Evolutionary conservation across 306 rosid species (phyloP).

Genomic region (Vigna nakashimae): DNA sequence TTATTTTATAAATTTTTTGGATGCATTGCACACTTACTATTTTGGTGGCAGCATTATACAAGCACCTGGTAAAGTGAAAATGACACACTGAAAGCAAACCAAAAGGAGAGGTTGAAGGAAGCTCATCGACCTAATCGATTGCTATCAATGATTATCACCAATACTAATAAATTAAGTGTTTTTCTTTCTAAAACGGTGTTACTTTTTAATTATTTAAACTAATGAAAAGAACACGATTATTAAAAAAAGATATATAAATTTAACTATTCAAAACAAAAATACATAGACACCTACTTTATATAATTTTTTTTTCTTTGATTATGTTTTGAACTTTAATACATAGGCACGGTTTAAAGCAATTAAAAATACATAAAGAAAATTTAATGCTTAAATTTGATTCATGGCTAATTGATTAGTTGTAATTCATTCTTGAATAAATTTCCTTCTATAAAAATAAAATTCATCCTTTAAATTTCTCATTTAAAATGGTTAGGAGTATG

Average conservation of each 20-base stretch:
- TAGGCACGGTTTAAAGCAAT: too few relatives aligned
- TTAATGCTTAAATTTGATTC: too few relatives aligned
- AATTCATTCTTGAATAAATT: too few relatives aligned
- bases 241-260: neutral
- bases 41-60: neutral
- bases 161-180: neutral
- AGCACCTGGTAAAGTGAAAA: conserved; percentile 2
- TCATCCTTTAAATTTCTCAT: too few relatives aligned
- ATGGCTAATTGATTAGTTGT: too few relatives aligned
- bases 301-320: too few relatives aligned
- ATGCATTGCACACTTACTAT: neutral
- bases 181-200: neutral
- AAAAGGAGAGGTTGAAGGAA: conserved; percentile 7
- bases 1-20: neutral
- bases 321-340: too few relatives aligned
- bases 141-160: neutral
- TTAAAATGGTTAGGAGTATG: too few relatives aligned
- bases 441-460: too few relatives aligned
- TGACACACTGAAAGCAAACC: neutral
- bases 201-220: neutral
- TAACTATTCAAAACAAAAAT: neutral
- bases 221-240: neutral
- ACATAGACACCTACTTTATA: too few relatives aligned
- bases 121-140: neutral
- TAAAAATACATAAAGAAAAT: too few relatives aligned